Evolutionary conservation across 2,329 filamentous ascomycete species (phyloP).

Genomic region (Nemania sp.): DNA sequence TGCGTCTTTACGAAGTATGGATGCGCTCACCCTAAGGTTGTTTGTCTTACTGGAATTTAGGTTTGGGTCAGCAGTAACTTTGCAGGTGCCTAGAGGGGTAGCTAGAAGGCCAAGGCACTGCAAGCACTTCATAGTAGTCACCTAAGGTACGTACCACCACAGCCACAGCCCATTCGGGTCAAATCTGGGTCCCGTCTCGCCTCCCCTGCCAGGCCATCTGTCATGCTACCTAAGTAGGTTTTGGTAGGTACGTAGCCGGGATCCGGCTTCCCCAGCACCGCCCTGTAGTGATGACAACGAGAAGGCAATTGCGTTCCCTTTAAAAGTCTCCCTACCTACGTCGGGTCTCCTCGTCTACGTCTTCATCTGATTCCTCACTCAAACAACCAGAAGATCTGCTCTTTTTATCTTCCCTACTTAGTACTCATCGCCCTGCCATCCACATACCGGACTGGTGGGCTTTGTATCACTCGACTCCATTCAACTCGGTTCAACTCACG

Average conservation of each 20-base stretch:
- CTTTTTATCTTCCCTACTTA: background rate
- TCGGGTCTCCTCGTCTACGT: constrained; percentile 9
- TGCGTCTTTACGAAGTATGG: too few species aligned
- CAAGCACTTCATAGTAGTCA: background rate
- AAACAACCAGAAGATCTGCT: background rate
- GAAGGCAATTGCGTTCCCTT: constrained; percentile 1
- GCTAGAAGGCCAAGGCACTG: constrained; percentile 5
- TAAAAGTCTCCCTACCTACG: constrained; percentile 5
- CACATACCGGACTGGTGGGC: background rate
- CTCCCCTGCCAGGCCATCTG: constrained; percentile 15
- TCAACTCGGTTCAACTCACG: background rate
- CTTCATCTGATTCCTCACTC: background rate
- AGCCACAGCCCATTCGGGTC: constrained; percentile 19
- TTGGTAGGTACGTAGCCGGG: constrained; percentile 9
- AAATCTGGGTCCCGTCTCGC: background rate
- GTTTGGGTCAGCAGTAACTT: too few species aligned
- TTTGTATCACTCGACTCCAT: background rate
- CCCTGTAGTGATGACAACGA: constrained; percentile 18
- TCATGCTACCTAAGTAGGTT: background rate
- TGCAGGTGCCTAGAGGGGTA: background rate
- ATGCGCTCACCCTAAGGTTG: too few species aligned
- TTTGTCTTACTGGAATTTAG: too few species aligned
- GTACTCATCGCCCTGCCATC: background rate
- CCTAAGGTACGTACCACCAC: too few species aligned
- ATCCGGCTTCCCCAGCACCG: constrained; percentile 9